Evolutionary conservation across 2,329 filamentous ascomycete genomes (phyloP).

Genomic region (Aspergillus fumigatiaffinis): DNA sequence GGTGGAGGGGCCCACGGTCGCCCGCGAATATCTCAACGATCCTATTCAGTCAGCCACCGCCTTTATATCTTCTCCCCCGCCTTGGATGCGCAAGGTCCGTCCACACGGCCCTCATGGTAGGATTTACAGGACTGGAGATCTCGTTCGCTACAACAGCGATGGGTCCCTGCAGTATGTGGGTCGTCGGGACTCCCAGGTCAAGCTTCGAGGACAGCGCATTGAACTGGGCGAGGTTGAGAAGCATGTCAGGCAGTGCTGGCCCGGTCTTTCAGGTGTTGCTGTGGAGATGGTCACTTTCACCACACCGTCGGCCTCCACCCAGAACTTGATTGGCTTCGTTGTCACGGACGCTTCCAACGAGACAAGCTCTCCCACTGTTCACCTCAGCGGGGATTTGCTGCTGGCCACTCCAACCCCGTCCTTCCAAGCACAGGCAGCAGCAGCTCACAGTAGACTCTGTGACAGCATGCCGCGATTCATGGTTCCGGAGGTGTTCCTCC

Average conservation of each 20-base stretch:
- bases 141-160: slow-evolving; percentile 15
- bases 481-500: slow-evolving; percentile 17
- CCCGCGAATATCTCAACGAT: slow-evolving; percentile 35
- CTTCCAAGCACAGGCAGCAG: neutral
- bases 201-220: slow-evolving; percentile 58
- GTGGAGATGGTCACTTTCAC: slow-evolving; percentile 1
- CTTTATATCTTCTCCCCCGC: slow-evolving; percentile 18
- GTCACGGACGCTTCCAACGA: neutral
- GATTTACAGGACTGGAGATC: slow-evolving; percentile 20
- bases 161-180: slow-evolving; percentile 36
- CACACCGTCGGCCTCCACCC: neutral
- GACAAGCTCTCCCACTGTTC: neutral
- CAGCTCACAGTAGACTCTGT: neutral
- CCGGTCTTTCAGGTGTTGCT: neutral
- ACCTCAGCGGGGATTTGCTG: neutral
- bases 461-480: slow-evolving; percentile 13
- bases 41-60: slow-evolving; percentile 16
- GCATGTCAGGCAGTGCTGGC: slow-evolving; percentile 22
- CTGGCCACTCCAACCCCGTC: neutral
- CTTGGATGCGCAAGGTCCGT: slow-evolving; percentile 11
- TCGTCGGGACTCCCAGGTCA: slow-evolving; percentile 58
- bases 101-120: neutral
- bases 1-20: slow-evolving; percentile 12
- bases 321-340: neutral
- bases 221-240: slow-evolving; percentile 49